Percentiles rank a stretch among this genome's conserved stretches.
phyloP scores from a whole-genome alignment of 2,329 filamentous ascomycete species.

The Coniella vitis region DNA sequence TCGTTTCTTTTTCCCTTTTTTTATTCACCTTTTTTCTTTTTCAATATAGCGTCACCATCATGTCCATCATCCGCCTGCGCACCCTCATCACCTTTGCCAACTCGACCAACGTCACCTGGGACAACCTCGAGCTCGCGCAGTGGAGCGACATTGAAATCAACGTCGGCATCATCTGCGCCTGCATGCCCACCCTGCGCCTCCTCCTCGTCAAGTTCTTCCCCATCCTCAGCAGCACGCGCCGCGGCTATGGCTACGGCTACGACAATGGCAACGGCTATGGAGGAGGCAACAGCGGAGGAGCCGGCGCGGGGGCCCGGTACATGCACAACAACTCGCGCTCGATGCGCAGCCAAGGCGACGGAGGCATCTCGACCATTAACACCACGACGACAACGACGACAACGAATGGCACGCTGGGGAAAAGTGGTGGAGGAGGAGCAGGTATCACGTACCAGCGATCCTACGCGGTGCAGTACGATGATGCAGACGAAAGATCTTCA shows the following conservation, averaged over 20 bases:
- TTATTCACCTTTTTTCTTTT: background rate
- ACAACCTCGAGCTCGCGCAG: conserved; percentile 23
- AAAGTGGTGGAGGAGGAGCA: background rate
- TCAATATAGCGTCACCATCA: conserved; percentile 25
- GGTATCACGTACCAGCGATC: conserved; percentile 17
- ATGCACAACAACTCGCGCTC: background rate
- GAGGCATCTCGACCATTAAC: too few species aligned
- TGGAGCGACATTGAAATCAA: conserved; percentile 31
- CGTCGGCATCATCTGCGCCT: conserved; percentile 28
- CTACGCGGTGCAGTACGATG: conserved; percentile 17
- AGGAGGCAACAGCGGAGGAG: too few species aligned
- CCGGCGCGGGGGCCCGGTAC: background rate
- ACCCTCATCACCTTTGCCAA: conserved; percentile 25
- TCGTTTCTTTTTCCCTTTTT: too few species aligned
- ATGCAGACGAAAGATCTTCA: conserved; percentile 11
- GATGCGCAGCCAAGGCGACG: background rate
- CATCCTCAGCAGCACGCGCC: conserved; percentile 7
- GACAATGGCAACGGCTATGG: too few species aligned
- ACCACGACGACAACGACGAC: too few species aligned
- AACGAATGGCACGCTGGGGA: too few species aligned
- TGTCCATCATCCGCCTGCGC: conserved; percentile 26
- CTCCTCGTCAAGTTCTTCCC: conserved; percentile 25
- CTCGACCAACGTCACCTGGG: conserved; percentile 26
- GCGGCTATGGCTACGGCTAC: conserved; percentile 1
- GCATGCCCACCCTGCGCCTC: conserved; percentile 26